These are phyloP conservation scores for Monilinia fructicola DNA, from an alignment of 2,329 filamentous ascomycete species.

Conservation along the genomic window DNA sequence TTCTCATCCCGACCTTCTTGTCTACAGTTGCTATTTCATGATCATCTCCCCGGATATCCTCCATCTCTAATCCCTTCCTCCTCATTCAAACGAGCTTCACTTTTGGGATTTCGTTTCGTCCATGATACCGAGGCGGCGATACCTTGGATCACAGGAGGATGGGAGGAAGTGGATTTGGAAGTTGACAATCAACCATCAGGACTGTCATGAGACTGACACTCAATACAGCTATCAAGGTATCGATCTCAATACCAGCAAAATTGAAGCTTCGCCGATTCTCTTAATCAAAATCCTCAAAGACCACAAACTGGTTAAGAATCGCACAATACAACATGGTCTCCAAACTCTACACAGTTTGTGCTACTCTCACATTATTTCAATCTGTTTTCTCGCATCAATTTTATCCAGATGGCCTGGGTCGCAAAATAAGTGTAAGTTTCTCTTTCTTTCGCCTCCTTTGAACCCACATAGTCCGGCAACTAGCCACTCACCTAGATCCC, in stretches of 20 bases:
- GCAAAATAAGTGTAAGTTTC: constrained; percentile 14
- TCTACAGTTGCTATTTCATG: too few species aligned
- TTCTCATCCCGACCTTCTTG: too few species aligned
- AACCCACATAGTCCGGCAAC: too few species aligned
- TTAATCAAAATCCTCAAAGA: not conserved
- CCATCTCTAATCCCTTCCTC: not conserved
- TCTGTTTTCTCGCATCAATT: constrained; percentile 8
- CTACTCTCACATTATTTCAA: not conserved
- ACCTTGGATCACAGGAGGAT: too few species aligned
- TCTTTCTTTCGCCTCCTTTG: not conserved
- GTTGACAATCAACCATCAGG: not conserved
- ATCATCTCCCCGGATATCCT: too few species aligned
- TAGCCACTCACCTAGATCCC: not conserved
- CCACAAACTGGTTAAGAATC: not conserved
- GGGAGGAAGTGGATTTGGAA: not conserved
- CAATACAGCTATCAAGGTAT: not conserved
- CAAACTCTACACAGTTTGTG: constrained; percentile 9
- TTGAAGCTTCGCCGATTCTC: too few species aligned
- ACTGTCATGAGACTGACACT: not conserved
- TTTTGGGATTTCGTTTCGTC: too few species aligned
- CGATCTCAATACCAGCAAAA: not conserved
- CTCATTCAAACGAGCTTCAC: too few species aligned
- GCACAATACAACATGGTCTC: not conserved
- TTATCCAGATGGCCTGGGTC: not conserved
- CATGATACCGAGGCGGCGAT: too few species aligned